A percentile compares a stretch with the other conserved stretches of the same genome.
phyloP scores from a whole-genome alignment of 83 land plant genomes.

The Picea abies region DNA sequence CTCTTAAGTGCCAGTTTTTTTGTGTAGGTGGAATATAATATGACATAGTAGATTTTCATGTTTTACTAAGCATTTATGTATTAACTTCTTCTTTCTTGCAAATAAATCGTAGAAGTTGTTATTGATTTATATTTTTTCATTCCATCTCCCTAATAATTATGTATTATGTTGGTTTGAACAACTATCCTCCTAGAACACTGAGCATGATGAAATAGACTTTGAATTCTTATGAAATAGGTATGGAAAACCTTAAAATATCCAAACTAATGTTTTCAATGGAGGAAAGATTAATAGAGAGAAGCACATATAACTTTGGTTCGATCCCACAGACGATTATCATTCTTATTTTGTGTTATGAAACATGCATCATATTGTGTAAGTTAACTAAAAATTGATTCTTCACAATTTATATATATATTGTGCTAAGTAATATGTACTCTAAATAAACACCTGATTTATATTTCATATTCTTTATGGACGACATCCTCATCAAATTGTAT shows the following conservation, averaged over 20 bases:
- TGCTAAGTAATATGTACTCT: too few species aligned
- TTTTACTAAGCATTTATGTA: too few species aligned
- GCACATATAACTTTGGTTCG: conserved; percentile 65
- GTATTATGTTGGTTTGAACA: background rate
- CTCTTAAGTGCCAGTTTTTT: too few species aligned
- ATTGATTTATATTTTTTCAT: too few species aligned
- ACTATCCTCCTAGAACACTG: conserved; percentile 38
- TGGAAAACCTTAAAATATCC: conserved; percentile 44
- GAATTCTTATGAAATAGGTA: conserved; percentile 57
- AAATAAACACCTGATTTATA: too few species aligned
- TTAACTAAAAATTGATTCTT: background rate
- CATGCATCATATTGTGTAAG: conserved; percentile 54
- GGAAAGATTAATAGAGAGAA: conserved; percentile 47
- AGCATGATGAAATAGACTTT: conserved; percentile 33
- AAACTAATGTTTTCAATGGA: conserved; percentile 54
- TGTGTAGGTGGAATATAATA: too few species aligned
- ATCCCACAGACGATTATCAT: conserved; percentile 51
- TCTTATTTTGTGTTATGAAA: conserved; percentile 56
- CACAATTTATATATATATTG: too few species aligned
- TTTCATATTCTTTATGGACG: conserved; percentile 45
- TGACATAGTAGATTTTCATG: too few species aligned
- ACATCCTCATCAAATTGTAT: conserved; percentile 38
- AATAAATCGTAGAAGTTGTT: too few species aligned
- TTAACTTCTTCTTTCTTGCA: too few species aligned
- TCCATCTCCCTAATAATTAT: too few species aligned